phyloP scores from a whole-genome alignment of 805 yeast genomes.

The Wickerhamomyces kurtzmanii region DNA sequence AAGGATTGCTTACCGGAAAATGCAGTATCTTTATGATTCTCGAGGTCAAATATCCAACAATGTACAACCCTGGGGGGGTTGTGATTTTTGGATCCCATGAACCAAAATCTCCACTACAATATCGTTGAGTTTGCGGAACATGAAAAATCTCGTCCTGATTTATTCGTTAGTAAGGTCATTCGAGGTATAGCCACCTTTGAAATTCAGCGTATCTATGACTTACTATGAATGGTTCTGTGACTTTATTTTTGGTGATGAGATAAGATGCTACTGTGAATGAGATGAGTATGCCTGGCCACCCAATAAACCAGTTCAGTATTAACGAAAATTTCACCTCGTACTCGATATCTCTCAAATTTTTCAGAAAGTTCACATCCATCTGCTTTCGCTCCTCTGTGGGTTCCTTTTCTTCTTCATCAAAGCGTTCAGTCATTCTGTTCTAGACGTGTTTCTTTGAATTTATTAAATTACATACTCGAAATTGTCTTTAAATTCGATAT shows the following conservation, averaged over 20 bases:
- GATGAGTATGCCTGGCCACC: conserved; percentile 19
- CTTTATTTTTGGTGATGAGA: conserved; percentile 16
- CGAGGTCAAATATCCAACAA: conserved; percentile 28
- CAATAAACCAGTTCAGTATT: conserved; percentile 21
- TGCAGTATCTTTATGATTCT: conserved; percentile 13
- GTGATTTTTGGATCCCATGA: conserved; percentile 87
- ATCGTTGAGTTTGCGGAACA: conserved; percentile 64
- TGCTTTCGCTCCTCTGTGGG: no score
- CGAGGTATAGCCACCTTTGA: background rate
- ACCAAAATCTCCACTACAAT: conserved; percentile 49
- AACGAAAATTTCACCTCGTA: conserved; percentile 15
- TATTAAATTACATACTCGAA: no score
- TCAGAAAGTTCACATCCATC: no score
- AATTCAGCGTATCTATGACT: background rate
- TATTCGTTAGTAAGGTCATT: conserved; percentile 1
- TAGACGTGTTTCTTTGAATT: no score
- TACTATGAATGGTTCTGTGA: conserved; percentile 24
- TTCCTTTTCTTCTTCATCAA: no score
- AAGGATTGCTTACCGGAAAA: conserved; percentile 16
- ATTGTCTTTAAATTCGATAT: no score
- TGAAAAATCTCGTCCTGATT: conserved; percentile 77
- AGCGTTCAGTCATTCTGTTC: no score
- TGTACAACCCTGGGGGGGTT: conserved; percentile 91
- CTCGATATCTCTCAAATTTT: conserved; percentile 16
- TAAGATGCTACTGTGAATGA: conserved; percentile 17